Conservation (phyloP, 805 yeast species). For the Osmozyma mogii region DNA sequence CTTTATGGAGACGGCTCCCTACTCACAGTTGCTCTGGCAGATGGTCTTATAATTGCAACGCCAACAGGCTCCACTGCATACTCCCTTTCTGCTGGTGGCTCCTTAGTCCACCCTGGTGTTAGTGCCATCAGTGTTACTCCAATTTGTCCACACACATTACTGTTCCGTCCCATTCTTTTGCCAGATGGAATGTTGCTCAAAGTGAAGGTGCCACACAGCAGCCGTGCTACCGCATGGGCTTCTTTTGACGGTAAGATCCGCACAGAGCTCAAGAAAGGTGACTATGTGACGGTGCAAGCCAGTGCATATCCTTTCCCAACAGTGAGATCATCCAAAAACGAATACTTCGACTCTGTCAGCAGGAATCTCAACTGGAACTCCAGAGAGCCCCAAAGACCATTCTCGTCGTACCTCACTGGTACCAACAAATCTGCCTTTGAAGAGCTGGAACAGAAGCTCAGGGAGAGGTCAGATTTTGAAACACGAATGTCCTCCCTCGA, state of each 20-base stretch:
- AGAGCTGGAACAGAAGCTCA: slow-evolving; percentile 18
- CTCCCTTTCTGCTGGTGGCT: slow-evolving; percentile 91
- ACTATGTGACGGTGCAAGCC: slow-evolving; percentile 77
- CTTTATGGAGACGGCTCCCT: slow-evolving; percentile 81
- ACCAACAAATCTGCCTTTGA: slow-evolving; percentile 31
- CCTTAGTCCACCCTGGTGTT: slow-evolving; percentile 89
- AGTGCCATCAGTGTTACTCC: slow-evolving; percentile 92
- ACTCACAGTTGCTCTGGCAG: slow-evolving; percentile 87
- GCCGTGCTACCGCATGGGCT: slow-evolving; percentile 93
- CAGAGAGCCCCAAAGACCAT: slow-evolving; percentile 81
- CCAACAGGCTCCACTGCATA: slow-evolving; percentile 98
- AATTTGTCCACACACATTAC: slow-evolving; percentile 90
- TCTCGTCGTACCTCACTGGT: slow-evolving; percentile 51
- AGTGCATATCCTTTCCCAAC: slow-evolving; percentile 93
- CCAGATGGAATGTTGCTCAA: slow-evolving; percentile 89
- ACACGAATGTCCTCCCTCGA: slow-evolving; percentile 2
- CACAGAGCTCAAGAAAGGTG: slow-evolving; percentile 74
- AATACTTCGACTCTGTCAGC: slow-evolving; percentile 77
- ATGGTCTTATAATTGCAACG: slow-evolving; percentile 85
- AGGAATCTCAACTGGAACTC: slow-evolving; percentile 90
- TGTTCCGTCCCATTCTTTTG: slow-evolving; percentile 83
- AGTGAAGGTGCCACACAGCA: slow-evolving; percentile 68
- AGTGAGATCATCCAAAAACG: slow-evolving; percentile 64
- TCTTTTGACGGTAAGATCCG: slow-evolving; percentile 91
- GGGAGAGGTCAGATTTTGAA: slow-evolving; percentile 6